Evolutionary conservation across 176 grass and related monocot species (phyloP), one percentile per base, ranked within the genome.

Genomic region (sorghum (Sorghum bicolor)): DNA sequence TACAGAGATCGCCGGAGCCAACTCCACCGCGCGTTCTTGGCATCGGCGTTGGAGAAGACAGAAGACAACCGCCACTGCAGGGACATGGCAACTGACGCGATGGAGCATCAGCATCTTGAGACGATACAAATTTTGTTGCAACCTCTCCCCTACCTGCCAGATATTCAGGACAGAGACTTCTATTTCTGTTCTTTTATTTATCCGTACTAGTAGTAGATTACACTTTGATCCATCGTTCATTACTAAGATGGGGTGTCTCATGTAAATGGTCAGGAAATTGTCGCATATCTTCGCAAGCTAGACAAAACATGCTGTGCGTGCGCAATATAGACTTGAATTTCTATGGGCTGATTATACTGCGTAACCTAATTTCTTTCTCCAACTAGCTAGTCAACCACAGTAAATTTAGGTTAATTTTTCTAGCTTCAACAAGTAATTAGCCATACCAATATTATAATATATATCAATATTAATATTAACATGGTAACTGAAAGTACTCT

Each of bases 81-180:
- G 67, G 67, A 63, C 10, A 28, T 32, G 17, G 52, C 68, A 60
- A n/a, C 68, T 62, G 26, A 44, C 16, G 25, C 68, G 37, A 43
- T 45, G 52, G 26, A 45, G 37, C 80, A 82, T 62, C 68, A 44
- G 37, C 80, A 82, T 73, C 52, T 62, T 3, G 41, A 16, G 44
- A 47, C 44, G 13, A 47, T 47, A 24, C 24, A 70, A 70, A 20
- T 29, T 39, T 57, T 29, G 14, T 10, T 47, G 13, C 32, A 8
- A 17, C 65, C 44, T 55, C 39, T 25, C 24, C 14, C 4, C 22
- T 13, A 20, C 22, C 52, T 25, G 32, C 5, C 33, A 47, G 14
- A 47, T 47, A 47, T 47, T 47, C 14, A 45, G 78, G 78, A 37
- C 64, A 14, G 29, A 64, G 17, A 43, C 43, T 45, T 45, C 14